Evolutionary conservation across 2,329 filamentous ascomycete species (phyloP).

Genomic region (Colletotrichum sp.): DNA sequence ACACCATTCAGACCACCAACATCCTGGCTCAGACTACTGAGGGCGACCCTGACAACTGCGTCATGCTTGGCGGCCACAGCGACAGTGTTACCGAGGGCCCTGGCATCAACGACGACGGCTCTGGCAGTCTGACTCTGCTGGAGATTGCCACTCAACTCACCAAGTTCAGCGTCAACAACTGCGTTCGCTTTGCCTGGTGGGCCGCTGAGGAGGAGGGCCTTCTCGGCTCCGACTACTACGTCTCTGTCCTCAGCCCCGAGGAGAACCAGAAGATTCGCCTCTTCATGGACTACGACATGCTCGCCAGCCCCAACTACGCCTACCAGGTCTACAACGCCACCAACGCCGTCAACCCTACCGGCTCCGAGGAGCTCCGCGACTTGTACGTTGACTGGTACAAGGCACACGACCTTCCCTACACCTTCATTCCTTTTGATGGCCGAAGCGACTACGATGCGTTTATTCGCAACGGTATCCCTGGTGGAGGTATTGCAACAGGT

Average conservation of each 20-base stretch:
- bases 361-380: slow-evolving; percentile 72
- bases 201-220: slow-evolving; percentile 71
- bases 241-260: slow-evolving; percentile 54
- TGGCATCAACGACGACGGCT: slow-evolving; percentile 82
- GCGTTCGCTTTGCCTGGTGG: slow-evolving; percentile 73
- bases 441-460: slow-evolving; percentile 83
- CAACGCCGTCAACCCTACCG: slow-evolving; percentile 71
- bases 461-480: slow-evolving; percentile 74
- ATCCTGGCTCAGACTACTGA: slow-evolving; percentile 66
- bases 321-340: slow-evolving; percentile 76
- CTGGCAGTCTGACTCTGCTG: slow-evolving; percentile 66
- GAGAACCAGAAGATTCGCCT: slow-evolving; percentile 68
- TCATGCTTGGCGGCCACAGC: slow-evolving; percentile 69
- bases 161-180: slow-evolving; percentile 65
- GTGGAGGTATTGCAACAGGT: slow-evolving; percentile 78
- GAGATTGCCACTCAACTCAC: slow-evolving; percentile 66
- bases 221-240: slow-evolving; percentile 68
- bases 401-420: slow-evolving; percentile 66
- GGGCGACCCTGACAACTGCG: slow-evolving; percentile 67
- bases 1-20: slow-evolving; percentile 60
- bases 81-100: slow-evolving; percentile 68
- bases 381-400: slow-evolving; percentile 73
- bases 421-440: slow-evolving; percentile 77
- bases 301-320: slow-evolving; percentile 69
- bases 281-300: slow-evolving; percentile 76